A percentile compares a stretch with the other conserved stretches of the same genome.
These are phyloP conservation scores for Suillus luteus DNA, from an alignment of 768 basidiomycete genomes.

Conservation along the genomic window DNA sequence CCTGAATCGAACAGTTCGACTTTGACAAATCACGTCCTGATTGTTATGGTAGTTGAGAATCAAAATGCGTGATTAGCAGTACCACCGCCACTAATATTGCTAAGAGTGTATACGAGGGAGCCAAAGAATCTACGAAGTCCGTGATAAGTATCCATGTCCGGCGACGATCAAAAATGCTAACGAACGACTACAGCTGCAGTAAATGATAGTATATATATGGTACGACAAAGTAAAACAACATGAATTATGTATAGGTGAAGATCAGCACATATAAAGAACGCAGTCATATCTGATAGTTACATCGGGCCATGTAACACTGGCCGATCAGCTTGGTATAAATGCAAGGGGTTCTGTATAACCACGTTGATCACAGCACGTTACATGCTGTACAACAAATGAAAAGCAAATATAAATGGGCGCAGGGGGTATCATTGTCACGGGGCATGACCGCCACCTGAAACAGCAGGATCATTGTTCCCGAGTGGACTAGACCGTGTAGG, in stretches of 20 bases:
- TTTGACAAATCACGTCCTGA: not conserved
- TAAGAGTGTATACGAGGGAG: not conserved
- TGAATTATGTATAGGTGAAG: not conserved
- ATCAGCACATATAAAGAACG: not conserved
- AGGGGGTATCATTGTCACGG: not conserved
- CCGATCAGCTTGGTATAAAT: not conserved
- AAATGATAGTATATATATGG: not conserved
- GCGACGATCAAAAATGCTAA: not conserved
- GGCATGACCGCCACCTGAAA: not conserved
- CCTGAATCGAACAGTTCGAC: not conserved
- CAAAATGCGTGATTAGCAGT: not conserved
- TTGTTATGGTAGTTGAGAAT: not conserved
- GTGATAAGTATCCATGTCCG: not conserved
- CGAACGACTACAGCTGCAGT: not conserved
- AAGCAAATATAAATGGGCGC: not conserved
- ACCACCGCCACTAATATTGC: not conserved
- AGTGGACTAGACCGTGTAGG: constrained; percentile 26
- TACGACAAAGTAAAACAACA: not conserved
- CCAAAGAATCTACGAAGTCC: not conserved
- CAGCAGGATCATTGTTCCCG: constrained; percentile 9
- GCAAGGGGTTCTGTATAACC: not conserved
- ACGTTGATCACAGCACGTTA: not conserved
- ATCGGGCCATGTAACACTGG: too few relatives aligned
- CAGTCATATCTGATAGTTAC: not conserved
- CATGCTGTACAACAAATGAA: constrained; percentile 6